These are phyloP conservation scores for Kluyveromyces nonfermentans DNA, from an alignment of 805 yeast species.

Conservation along the genomic window DNA sequence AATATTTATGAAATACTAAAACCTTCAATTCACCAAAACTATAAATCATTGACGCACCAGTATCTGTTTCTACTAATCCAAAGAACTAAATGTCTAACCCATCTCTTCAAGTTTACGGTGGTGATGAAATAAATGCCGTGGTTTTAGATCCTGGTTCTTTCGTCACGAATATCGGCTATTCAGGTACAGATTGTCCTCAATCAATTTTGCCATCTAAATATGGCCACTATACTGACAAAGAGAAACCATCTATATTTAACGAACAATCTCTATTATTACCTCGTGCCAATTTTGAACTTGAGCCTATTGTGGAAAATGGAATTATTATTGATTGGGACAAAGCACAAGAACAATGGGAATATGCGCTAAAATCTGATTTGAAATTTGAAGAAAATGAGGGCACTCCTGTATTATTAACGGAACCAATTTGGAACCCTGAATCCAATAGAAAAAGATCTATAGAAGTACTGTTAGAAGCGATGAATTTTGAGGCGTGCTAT, in stretches of 20 bases:
- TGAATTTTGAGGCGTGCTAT: conserved; percentile 72
- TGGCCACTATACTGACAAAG: conserved; percentile 28
- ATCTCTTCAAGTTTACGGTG: conserved; percentile 47
- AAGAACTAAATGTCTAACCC: conserved; percentile 24
- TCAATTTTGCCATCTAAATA: conserved; percentile 64
- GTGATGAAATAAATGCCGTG: conserved; percentile 80
- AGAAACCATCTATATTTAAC: conserved; percentile 21
- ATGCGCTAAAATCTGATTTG: conserved; percentile 44
- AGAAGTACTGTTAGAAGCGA: conserved; percentile 60
- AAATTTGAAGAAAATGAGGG: conserved; percentile 35
- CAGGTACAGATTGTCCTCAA: conserved; percentile 87
- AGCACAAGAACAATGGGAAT: conserved; percentile 62
- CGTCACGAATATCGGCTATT: conserved; percentile 76
- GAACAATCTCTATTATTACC: conserved; percentile 43
- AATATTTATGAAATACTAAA: too few relatives aligned
- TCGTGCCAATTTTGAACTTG: conserved; percentile 41
- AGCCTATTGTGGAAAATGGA: conserved; percentile 52
- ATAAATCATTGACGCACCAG: too few relatives aligned
- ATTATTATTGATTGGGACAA: conserved; percentile 79
- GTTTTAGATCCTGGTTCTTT: conserved; percentile 88
- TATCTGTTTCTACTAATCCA: neutral
- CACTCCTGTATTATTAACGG: conserved; percentile 67
- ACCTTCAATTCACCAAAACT: too few relatives aligned
- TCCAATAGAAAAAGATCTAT: conserved; percentile 59
- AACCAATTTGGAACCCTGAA: conserved; percentile 75